A percentile compares a stretch with the other conserved stretches of the same genome.
Evolutionary conservation across 73 alveolate genomes (phyloP).

Genomic region (Paramecium caudatum): DNA sequence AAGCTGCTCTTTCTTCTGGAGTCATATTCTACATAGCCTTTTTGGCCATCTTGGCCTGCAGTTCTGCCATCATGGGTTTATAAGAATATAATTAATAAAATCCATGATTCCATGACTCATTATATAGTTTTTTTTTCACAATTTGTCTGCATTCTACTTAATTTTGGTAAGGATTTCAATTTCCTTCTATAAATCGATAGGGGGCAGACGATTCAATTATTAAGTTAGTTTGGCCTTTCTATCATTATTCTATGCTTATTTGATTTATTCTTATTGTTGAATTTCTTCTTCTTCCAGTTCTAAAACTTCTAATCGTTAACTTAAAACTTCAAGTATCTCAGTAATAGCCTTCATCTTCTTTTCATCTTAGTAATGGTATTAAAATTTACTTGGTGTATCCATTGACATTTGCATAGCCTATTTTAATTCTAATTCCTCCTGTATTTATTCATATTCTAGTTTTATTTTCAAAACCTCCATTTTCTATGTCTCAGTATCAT

Average conservation of each 20-base stretch:
- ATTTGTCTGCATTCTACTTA: neutral
- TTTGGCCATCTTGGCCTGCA: constrained; percentile 7
- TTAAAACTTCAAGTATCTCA: neutral
- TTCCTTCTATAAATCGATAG: neutral
- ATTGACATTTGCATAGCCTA: neutral
- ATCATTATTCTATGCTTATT: neutral
- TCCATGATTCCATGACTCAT: neutral
- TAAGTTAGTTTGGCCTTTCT: neutral
- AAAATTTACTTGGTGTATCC: constrained; percentile 5
- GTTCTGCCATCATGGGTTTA: constrained; percentile 65
- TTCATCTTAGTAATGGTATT: neutral
- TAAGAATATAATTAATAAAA: neutral
- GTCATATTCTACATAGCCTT: constrained; percentile 22
- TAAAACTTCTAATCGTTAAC: neutral
- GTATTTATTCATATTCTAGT: constrained; percentile 50
- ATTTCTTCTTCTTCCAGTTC: constrained; percentile 1
- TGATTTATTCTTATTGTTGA: neutral
- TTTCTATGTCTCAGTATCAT: neutral
- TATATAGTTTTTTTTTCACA: neutral
- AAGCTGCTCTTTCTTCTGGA: constrained; percentile 45
- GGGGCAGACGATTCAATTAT: neutral
- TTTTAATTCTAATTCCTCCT: neutral
- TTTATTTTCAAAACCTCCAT: neutral
- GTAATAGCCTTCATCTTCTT: neutral
- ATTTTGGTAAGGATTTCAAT: neutral